A percentile compares a stretch with the other conserved stretches of the same genome.
phyloP scores from a whole-genome alignment of 495 filamentous ascomycete genomes.

The Penicillium ucsense region DNA sequence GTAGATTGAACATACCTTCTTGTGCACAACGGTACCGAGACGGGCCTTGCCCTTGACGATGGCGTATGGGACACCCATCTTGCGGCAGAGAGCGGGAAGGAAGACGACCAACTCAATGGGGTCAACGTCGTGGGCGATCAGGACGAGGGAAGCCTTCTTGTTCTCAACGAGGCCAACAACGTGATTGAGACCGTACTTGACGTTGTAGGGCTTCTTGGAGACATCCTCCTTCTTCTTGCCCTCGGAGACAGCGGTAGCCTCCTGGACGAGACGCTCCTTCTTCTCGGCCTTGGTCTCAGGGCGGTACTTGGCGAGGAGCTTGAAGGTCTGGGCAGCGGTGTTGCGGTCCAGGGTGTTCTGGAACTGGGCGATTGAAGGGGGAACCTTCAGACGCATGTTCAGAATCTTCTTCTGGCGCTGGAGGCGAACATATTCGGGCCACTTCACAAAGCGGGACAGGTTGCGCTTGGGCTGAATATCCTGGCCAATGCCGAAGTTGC shows the following conservation, averaged over 20 bases:
- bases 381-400: constrained; percentile 96
- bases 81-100: constrained; percentile 96
- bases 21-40: constrained; percentile 97
- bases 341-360: constrained; percentile 95
- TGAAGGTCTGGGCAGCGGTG: constrained; percentile 92
- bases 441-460: constrained; percentile 98
- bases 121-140: constrained; percentile 99
- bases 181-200: constrained; percentile 99
- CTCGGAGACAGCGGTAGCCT: constrained; percentile 92
- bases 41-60: constrained; percentile 99
- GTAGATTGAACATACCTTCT: constrained; percentile 47
- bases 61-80: constrained; percentile 99
- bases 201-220: constrained; percentile 97
- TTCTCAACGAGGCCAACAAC: constrained; percentile 99
- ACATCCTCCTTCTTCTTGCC: constrained; percentile 99
- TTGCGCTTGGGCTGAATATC: constrained; percentile 97
- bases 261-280: constrained; percentile 97
- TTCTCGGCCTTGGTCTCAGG: constrained; percentile 99
- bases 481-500: constrained; percentile 99
- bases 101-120: constrained; percentile 99
- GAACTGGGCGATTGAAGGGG: constrained; percentile 97
- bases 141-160: constrained; percentile 97
- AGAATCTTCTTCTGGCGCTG: constrained; percentile 99
- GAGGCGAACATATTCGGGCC: constrained; percentile 96
- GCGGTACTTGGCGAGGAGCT: constrained; percentile 99